Evolutionary conservation across 352 stramenopile species (phyloP).

Genomic region (Globisporangium iwayamae): DNA sequence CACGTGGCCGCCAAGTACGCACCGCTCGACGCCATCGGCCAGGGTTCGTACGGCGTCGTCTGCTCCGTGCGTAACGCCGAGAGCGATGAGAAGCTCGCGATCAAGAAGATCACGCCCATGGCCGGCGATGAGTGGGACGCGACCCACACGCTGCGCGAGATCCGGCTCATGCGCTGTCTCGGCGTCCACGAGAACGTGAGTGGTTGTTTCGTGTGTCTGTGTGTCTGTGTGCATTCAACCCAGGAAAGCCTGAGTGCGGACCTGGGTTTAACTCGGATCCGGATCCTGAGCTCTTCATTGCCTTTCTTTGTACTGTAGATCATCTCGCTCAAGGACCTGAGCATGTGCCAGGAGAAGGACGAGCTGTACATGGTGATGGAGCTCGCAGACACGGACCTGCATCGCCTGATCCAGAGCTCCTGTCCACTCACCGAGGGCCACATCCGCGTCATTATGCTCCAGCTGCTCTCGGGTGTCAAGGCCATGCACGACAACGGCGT

Average conservation of each 20-base stretch:
- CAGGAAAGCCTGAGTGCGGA: background rate
- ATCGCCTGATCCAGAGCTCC: constrained; percentile 87
- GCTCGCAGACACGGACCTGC: constrained; percentile 92
- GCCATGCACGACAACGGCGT: constrained; percentile 93
- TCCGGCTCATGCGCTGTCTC: constrained; percentile 88
- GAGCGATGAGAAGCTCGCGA: constrained; percentile 83
- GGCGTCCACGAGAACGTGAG: constrained; percentile 87
- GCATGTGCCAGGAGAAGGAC: constrained; percentile 90
- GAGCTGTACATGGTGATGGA: constrained; percentile 97
- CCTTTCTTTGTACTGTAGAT: constrained; percentile 42
- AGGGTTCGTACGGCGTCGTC: constrained; percentile 94
- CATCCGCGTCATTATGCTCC: constrained; percentile 87
- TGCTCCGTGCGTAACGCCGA: constrained; percentile 79
- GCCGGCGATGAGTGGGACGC: constrained; percentile 85
- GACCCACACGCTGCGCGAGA: constrained; percentile 89
- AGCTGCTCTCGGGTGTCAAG: constrained; percentile 83
- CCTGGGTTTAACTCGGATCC: background rate
- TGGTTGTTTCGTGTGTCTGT: background rate
- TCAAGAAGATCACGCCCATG: constrained; percentile 94
- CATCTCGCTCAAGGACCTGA: constrained; percentile 87
- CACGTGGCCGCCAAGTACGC: constrained; percentile 82
- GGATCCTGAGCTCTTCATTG: background rate
- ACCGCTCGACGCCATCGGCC: constrained; percentile 84
- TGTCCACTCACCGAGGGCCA: constrained; percentile 77
- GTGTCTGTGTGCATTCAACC: background rate